Conservation (phyloP, 1,284 basidiomycete genomes). For the Trametes versicolor region DNA sequence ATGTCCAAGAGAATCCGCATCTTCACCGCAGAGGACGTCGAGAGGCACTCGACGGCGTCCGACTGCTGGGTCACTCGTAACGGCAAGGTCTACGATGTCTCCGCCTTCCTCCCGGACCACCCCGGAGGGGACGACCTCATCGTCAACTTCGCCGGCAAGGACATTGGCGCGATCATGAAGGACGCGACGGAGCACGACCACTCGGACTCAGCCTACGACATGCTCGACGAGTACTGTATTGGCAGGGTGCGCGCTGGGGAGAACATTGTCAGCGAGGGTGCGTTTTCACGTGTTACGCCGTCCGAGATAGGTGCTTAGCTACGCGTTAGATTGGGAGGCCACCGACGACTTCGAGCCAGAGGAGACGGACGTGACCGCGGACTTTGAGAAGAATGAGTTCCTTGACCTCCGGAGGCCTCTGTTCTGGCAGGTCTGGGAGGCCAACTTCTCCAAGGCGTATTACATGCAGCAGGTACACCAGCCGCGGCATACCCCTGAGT, state of each 20-base stretch:
- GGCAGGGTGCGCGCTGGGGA: constrained; percentile 85
- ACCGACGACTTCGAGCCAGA: constrained; percentile 91
- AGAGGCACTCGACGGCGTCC: constrained; percentile 58
- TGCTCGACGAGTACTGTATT: constrained; percentile 89
- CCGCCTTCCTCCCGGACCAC: constrained; percentile 80
- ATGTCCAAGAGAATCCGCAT: constrained; percentile 77
- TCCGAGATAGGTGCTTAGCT: constrained; percentile 14
- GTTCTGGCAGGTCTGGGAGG: constrained; percentile 85
- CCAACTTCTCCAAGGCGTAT: constrained; percentile 93
- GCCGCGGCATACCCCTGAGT: constrained; percentile 89
- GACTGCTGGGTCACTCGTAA: constrained; percentile 83
- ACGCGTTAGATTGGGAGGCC: constrained; percentile 76
- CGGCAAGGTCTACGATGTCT: constrained; percentile 85
- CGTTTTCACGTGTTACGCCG: constrained; percentile 40
- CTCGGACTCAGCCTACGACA: constrained; percentile 91
- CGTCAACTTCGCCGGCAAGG: constrained; percentile 84
- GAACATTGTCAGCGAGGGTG: constrained; percentile 81
- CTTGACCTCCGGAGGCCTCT: constrained; percentile 92
- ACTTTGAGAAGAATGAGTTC: constrained; percentile 92
- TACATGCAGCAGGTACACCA: constrained; percentile 98
- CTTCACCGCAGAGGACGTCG: constrained; percentile 77
- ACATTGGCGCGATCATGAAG: constrained; percentile 86
- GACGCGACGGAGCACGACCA: constrained; percentile 92
- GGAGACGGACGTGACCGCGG: constrained; percentile 80
- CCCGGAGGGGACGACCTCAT: constrained; percentile 90